phyloP scores from a whole-genome alignment of 1,139 yeast genomes.

The Chernovozyma sophiae-reginae region DNA sequence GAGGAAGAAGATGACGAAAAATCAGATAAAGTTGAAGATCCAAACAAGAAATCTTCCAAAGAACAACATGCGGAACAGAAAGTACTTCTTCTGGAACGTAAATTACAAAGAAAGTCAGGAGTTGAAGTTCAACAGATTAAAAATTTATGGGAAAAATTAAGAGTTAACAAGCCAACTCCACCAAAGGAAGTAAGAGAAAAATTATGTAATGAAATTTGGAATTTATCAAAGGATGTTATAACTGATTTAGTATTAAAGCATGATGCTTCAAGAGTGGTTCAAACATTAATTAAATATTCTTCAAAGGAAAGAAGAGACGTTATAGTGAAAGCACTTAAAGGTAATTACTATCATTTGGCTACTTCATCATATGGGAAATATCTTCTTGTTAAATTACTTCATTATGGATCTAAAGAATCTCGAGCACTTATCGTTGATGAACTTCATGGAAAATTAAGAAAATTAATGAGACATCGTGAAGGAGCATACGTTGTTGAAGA shows the following conservation, averaged over 20 bases:
- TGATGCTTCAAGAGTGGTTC: conserved; percentile 95
- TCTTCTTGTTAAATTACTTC: conserved; percentile 79
- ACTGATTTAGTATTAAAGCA: conserved; percentile 89
- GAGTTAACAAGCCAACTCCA: conserved; percentile 81
- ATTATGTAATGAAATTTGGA: conserved; percentile 83
- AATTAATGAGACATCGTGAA: conserved; percentile 93
- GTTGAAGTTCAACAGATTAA: conserved; percentile 81
- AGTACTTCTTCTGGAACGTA: conserved; percentile 74
- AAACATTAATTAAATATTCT: conserved; percentile 84
- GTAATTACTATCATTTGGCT: conserved; percentile 76
- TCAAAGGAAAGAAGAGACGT: conserved; percentile 73
- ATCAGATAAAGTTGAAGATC: conserved; percentile 22
- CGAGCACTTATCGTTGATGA: conserved; percentile 74
- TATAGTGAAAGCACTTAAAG: conserved; percentile 67
- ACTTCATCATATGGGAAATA: conserved; percentile 94
- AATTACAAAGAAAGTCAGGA: conserved; percentile 82
- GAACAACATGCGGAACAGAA: conserved; percentile 85
- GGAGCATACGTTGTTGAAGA: conserved; percentile 99
- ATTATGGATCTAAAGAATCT: conserved; percentile 83
- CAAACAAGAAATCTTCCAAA: conserved; percentile 50
- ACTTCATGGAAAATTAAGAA: conserved; percentile 85
- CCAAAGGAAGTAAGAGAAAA: conserved; percentile 76
- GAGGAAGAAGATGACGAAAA: conserved; percentile 13
- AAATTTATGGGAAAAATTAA: conserved; percentile 83
- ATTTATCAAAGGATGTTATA: conserved; percentile 67